Base-by-base conservation (phyloP, 1,139 yeast genomes). In the Blastobotrys elegans region DNA sequence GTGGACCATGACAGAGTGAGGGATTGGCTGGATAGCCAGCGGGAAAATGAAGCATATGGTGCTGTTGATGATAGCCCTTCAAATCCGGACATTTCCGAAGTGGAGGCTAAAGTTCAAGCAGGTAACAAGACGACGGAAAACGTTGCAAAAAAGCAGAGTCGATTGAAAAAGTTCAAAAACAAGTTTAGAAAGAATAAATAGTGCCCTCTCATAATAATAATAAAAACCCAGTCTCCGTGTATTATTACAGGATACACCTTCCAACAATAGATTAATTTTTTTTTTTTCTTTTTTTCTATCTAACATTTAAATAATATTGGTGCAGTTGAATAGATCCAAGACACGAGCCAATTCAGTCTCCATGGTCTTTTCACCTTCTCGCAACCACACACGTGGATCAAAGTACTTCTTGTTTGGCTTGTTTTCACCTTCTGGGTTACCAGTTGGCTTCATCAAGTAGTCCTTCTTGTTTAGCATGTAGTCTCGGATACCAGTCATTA, bases 331-430 rank as follows among this genome's bases (percentile, higher is more conserved):
- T 10, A 16, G n/a, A 10, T 17, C 40, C 40, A 36, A 20, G 27
- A 36, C 20, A 18, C 40, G 27, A 36, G 29, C 16, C 11, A 36
- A 18, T 4, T 36, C 40, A 18, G 14, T n/a, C 4, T 11, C 27
- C 97, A 92, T 92, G 71, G 97, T 89, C 90, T 89, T 88, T 80
- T 92, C 99, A 80, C 98, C 98, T 76, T 90, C 97, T 81, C 98
- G 90, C 62, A 92, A 97, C 98, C 98, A 92, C 74, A 90, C 97
- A 84, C 99, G 92, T 76, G 99, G 99, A 77, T 92, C 99, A 71
- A 88, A 92, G 88, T 75, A 89, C 79, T 90, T 90, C 89, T 90
- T 90, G 68, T 69, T 69, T 77, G 98, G 98, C 80, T 89, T 87
- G 77, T 92, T 97, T 50, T 76, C 94, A 72, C 97, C 98, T 27